A percentile compares a stretch with the other conserved stretches of the same genome.
Evolutionary conservation across 2,329 filamentous ascomycete species (phyloP).

Genomic region (Monosporascus sp.): DNA sequence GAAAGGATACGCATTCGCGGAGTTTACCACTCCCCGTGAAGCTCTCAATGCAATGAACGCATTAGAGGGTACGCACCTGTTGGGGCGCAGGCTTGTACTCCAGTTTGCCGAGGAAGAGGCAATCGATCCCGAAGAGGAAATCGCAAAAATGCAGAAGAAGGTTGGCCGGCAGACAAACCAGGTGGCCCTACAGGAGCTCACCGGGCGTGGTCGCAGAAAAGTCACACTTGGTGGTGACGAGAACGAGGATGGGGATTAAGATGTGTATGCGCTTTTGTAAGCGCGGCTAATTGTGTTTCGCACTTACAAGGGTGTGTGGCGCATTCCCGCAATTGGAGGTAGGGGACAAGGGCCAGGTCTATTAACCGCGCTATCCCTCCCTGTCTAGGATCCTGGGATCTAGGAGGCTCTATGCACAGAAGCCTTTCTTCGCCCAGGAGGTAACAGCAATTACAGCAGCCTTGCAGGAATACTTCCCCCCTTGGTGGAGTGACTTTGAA

Average conservation of each 20-base stretch:
- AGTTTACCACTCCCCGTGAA: slow-evolving; percentile 88
- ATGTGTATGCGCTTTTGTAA: slow-evolving; percentile 20
- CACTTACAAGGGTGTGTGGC: slow-evolving; percentile 12
- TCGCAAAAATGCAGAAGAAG: slow-evolving; percentile 96
- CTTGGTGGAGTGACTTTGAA: slow-evolving; percentile 15
- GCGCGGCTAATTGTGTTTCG: slow-evolving; percentile 20
- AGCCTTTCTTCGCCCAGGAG: slow-evolving; percentile 14
- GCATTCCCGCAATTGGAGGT: slow-evolving; percentile 21
- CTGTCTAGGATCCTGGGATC: not conserved
- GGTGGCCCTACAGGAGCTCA: slow-evolving; percentile 83
- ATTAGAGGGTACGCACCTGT: slow-evolving; percentile 84
- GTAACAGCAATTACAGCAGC: slow-evolving; percentile 7
- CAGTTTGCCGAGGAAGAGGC: slow-evolving; percentile 88
- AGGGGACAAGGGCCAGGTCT: slow-evolving; percentile 15
- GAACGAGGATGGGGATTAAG: slow-evolving; percentile 35
- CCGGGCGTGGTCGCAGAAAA: slow-evolving; percentile 75
- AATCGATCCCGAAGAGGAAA: slow-evolving; percentile 90
- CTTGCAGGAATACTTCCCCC: slow-evolving; percentile 16
- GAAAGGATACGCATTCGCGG: slow-evolving; percentile 93
- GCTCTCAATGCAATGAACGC: slow-evolving; percentile 87
- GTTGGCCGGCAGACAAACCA: slow-evolving; percentile 85
- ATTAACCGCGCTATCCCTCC: slow-evolving; percentile 19
- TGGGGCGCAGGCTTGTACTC: slow-evolving; percentile 82
- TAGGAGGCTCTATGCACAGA: slow-evolving; percentile 10
- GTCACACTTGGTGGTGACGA: slow-evolving; percentile 77